Conservation (phyloP, 495 filamentous ascomycete genomes). For the Cercophora sp. region DNA sequence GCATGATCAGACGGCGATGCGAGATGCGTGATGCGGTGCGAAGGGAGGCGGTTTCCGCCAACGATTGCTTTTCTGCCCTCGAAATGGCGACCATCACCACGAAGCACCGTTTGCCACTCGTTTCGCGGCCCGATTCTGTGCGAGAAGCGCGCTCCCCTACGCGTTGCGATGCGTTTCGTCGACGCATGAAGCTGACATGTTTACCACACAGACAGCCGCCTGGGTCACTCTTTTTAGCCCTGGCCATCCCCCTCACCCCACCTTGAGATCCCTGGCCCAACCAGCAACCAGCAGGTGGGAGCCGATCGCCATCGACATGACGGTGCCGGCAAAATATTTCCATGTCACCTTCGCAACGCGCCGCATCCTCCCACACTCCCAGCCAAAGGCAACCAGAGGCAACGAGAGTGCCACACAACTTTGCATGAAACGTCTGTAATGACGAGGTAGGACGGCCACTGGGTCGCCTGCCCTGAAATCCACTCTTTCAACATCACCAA, state of each 20-base stretch:
- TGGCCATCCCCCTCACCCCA: not conserved
- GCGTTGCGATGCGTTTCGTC: constrained; percentile 1
- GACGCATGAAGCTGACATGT: constrained; percentile 5
- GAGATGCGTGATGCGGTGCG: constrained; percentile 1
- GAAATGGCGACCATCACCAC: not conserved
- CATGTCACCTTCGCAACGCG: not conserved
- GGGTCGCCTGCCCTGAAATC: not conserved
- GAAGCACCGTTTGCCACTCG: not conserved
- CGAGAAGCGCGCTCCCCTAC: not conserved
- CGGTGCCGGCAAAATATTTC: constrained; percentile 14
- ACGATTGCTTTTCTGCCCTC: not conserved
- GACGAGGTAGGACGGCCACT: constrained; percentile 17
- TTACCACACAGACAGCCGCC: constrained; percentile 11
- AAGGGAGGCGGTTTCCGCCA: not conserved
- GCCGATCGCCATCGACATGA: not conserved
- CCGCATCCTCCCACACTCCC: not conserved
- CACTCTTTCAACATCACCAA: not conserved
- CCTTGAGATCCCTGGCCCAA: not conserved
- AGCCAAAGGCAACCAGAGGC: not conserved
- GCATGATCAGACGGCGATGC: not conserved
- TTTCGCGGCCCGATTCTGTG: not conserved
- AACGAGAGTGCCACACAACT: constrained; percentile 1
- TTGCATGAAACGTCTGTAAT: constrained; percentile 24
- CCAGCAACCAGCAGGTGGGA: constrained; percentile 2
- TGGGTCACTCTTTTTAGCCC: constrained; percentile 4